Evolutionary conservation across 805 yeast genomes (phyloP).

Genomic region (Hanseniaspora clermontiae): DNA sequence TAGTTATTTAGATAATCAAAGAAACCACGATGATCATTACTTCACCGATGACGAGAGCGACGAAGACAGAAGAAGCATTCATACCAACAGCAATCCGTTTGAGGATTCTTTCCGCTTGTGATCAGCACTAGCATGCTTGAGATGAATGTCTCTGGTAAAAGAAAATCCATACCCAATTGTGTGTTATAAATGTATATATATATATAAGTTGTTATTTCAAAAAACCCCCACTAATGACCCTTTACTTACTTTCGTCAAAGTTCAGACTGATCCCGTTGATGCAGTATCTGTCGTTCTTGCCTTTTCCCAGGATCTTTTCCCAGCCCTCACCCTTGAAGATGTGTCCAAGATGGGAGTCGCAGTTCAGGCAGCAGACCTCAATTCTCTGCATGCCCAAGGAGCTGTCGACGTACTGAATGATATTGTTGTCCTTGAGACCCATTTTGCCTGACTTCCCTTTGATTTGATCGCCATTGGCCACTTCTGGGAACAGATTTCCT

Average conservation of each 20-base stretch:
- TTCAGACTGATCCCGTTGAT: constrained; percentile 77
- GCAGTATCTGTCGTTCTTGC: constrained; percentile 88
- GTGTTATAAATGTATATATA: no score
- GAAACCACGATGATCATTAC: constrained; percentile 2
- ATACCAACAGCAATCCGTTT: constrained; percentile 34
- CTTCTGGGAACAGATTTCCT: constrained; percentile 29
- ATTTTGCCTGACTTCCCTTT: constrained; percentile 4
- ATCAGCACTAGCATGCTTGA: no score
- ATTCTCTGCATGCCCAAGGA: constrained; percentile 69
- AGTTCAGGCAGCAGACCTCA: constrained; percentile 76
- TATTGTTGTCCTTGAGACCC: constrained; percentile 36
- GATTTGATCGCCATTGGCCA: background rate
- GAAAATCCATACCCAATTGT: no score
- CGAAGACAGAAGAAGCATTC: constrained; percentile 13
- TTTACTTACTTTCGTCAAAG: constrained; percentile 31
- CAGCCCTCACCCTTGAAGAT: constrained; percentile 90
- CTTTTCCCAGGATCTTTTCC: constrained; percentile 31
- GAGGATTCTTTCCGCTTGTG: constrained; percentile 33
- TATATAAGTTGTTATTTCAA: no score
- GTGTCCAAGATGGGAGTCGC: constrained; percentile 95
- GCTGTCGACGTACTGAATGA: constrained; percentile 47
- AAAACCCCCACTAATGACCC: no score
- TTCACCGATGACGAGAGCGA: constrained; percentile 18
- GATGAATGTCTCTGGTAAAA: no score
- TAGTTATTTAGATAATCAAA: constrained; percentile 17